Base-by-base conservation (phyloP, 192 early-diverging fungal species). In the Rhizophagus sp. region DNA sequence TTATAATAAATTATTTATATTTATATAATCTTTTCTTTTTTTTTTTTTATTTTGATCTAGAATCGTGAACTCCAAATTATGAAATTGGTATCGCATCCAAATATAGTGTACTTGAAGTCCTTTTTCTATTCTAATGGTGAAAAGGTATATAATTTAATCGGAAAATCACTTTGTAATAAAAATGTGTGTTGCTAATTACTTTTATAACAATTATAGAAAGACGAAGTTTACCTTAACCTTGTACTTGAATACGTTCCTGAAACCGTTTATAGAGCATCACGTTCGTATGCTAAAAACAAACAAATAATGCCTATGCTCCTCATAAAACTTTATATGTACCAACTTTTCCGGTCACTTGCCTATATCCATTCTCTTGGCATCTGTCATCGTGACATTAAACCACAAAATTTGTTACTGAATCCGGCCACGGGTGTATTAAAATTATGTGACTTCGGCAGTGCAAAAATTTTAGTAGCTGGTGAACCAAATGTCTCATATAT, bases 331-430 rank as follows among this genome's bases (percentile, higher is more conserved):
- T 99, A 97, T 88, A 98, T 98, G 94, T 99, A 99, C 87, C 98
- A 99, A 84, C 86, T 98, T 72, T 96, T 98, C 92, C 88, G 98
- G 80, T 95, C 97, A 82, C 88, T 99, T 70, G 96, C 96, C 67
- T 99, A 98, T 84, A 96, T 96, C 83, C 98, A 99, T 85, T 92
- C 95, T 61, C 87, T 97, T 67, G 98, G 97, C 33, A 98, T 99
- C 81, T 99, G 98, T 88, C 98, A 99, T 82, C 93, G 98, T 79
- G 98, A 99, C 85, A 98, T 99, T 83, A 99, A 99, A 87, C 98
- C 98, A 73, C 98, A 98, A 86, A 99, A 99, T 84, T 85, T 99
- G 85, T 89, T 99, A 71, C 88, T 99, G 61, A 94, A 98, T 83
- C 95, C 95, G 73, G 76, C 89, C 19, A 93, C 91, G 13, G 96